Evolutionary conservation across 768 basidiomycete genomes (phyloP).

Genomic region (Sporobolomyces pararoseus): DNA sequence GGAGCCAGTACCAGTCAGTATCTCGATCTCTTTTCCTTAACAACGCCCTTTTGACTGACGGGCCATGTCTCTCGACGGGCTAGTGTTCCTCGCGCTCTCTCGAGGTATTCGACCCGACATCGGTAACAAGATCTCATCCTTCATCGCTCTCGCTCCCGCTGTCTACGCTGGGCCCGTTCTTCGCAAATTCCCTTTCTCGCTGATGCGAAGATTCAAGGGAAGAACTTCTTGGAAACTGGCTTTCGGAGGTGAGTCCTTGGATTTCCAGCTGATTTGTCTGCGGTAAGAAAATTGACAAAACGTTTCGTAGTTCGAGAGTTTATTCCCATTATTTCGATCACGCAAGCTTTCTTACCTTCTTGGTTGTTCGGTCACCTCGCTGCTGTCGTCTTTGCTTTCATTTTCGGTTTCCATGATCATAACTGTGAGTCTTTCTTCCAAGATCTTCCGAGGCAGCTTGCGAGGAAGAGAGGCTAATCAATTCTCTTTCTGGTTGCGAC

Average conservation of each 20-base stretch:
- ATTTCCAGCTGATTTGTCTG: neutral
- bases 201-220: conserved; percentile 49
- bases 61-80: too few relatives aligned
- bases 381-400: conserved; percentile 21
- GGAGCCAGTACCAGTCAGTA: conserved; percentile 44
- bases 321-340: conserved; percentile 28
- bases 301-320: conserved; percentile 24
- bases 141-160: conserved; percentile 54
- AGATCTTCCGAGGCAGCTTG: neutral
- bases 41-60: too few relatives aligned
- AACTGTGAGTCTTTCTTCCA: neutral
- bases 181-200: conserved; percentile 53
- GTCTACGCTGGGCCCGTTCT: conserved; percentile 55
- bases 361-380: conserved; percentile 36
- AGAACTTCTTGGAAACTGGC: conserved; percentile 52
- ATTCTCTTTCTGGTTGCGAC: too few relatives aligned
- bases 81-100: conserved; percentile 54
- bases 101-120: conserved; percentile 53
- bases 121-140: conserved; percentile 52
- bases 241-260: conserved; percentile 47
- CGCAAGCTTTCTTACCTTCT: conserved; percentile 18
- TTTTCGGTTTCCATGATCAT: conserved; percentile 23
- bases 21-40: neutral
- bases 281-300: neutral
- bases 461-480: neutral